Percentiles rank a stretch among this genome's conserved stretches.
These are phyloP conservation scores for Aspergillus nomiae DNA, from an alignment of 2,329 filamentous ascomycete genomes.

Conservation along the genomic window DNA sequence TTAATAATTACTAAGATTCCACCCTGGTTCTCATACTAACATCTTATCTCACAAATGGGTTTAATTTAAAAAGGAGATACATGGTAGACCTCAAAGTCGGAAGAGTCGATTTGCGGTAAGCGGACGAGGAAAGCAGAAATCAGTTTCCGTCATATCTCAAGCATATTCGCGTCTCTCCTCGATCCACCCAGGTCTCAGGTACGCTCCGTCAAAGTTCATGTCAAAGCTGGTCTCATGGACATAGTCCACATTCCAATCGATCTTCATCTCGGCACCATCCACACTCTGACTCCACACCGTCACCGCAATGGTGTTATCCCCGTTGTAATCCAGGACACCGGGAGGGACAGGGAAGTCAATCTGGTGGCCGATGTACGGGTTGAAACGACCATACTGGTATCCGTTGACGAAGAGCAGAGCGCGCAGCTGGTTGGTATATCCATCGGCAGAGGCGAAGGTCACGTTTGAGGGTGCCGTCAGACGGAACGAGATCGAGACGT, in stretches of 20 bases:
- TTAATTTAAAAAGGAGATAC: neutral
- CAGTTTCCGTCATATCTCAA: constrained; percentile 3
- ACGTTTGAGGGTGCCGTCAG: constrained; percentile 48
- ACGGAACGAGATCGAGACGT: constrained; percentile 60
- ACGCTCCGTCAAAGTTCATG: constrained; percentile 37
- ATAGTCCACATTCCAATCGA: constrained; percentile 58
- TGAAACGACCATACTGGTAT: constrained; percentile 64
- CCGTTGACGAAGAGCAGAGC: constrained; percentile 65
- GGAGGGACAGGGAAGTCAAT: constrained; percentile 62
- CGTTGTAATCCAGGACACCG: constrained; percentile 60
- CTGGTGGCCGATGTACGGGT: constrained; percentile 64
- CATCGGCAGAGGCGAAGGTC: constrained; percentile 22
- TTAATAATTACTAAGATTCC: too few species aligned
- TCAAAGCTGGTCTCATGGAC: constrained; percentile 57
- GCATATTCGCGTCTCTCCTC: constrained; percentile 40
- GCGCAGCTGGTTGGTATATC: constrained; percentile 41
- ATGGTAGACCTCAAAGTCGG: too few species aligned
- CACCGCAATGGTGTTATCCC: constrained; percentile 60
- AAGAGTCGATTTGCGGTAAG: neutral
- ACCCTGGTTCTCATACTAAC: neutral
- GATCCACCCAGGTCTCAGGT: constrained; percentile 56
- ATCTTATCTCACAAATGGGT: neutral
- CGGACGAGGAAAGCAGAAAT: too few species aligned
- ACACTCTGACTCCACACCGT: constrained; percentile 63
- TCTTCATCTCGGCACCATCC: constrained; percentile 51